These are phyloP conservation scores for Leishmania martiniquensis DNA, from an alignment of 208 protist genomes.

Conservation along the genomic window DNA sequence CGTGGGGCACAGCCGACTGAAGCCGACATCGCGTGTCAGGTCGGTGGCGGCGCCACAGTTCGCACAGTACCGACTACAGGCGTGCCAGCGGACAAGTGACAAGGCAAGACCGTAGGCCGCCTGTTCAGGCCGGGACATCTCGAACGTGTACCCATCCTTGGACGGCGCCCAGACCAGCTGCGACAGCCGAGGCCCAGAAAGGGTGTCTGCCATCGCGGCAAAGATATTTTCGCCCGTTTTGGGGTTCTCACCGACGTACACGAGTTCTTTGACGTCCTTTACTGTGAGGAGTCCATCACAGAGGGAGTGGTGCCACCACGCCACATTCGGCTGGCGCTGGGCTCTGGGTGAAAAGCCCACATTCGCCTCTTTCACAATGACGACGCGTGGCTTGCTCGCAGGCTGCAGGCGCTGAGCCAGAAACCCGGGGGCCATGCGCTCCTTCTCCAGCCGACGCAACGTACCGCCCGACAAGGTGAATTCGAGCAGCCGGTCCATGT, in stretches of 20 bases:
- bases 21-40: constrained; percentile 20
- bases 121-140: constrained; percentile 18
- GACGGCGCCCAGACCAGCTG: constrained; percentile 14
- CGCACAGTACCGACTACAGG: constrained; percentile 31
- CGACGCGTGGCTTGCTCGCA: constrained; percentile 20
- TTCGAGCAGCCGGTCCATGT: constrained; percentile 9
- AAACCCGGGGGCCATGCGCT: constrained; percentile 22
- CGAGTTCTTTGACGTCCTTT: constrained; percentile 14
- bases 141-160: constrained; percentile 23
- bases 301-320: constrained; percentile 32
- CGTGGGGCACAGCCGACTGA: constrained; percentile 24
- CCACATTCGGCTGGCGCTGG: constrained; percentile 9
- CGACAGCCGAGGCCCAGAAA: constrained; percentile 3
- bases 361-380: constrained; percentile 13
- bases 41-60: constrained; percentile 35
- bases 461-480: constrained; percentile 12
- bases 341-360: constrained; percentile 5
- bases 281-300: constrained; percentile 14
- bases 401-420: constrained; percentile 20
- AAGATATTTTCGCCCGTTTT: constrained; percentile 22
- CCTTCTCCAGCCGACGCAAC: constrained; percentile 22
- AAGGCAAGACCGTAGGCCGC: constrained; percentile 42
- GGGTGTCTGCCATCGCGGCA: constrained; percentile 17
- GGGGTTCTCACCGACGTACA: constrained; percentile 22
- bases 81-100: constrained; percentile 35